Evolutionary conservation across 2,329 filamentous ascomycete genomes (phyloP).

Genomic region (Aspergillus oerlinghausenensis): DNA sequence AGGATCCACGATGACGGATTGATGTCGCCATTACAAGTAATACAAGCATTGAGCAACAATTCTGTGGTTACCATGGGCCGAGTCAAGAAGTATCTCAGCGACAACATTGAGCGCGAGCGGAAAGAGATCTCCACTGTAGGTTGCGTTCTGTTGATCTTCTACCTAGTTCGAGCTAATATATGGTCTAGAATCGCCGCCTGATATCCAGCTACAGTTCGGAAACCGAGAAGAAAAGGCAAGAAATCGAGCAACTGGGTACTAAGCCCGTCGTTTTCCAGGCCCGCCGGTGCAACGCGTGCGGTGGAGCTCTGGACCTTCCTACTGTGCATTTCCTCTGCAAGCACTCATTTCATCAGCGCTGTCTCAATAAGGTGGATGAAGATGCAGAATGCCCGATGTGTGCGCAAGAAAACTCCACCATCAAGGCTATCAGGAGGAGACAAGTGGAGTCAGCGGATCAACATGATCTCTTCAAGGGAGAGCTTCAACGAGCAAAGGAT

Average conservation of each 20-base stretch:
- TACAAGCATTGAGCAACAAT: slow-evolving; percentile 77
- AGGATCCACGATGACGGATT: slow-evolving; percentile 87
- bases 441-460: slow-evolving; percentile 82
- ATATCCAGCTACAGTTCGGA: slow-evolving; percentile 81
- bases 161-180: slow-evolving; percentile 18
- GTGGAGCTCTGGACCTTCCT: slow-evolving; percentile 72
- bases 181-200: slow-evolving; percentile 64
- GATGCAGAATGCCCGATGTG: slow-evolving; percentile 82
- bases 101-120: slow-evolving; percentile 83
- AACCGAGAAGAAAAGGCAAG: slow-evolving; percentile 71
- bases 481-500: slow-evolving; percentile 71
- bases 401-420: slow-evolving; percentile 76
- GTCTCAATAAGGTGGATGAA: slow-evolving; percentile 64
- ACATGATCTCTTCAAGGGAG: slow-evolving; percentile 83
- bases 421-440: slow-evolving; percentile 77
- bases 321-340: slow-evolving; percentile 96
- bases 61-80: slow-evolving; percentile 94
- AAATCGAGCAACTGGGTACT: slow-evolving; percentile 69
- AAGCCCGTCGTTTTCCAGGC: slow-evolving; percentile 89
- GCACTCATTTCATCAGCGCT: slow-evolving; percentile 92
- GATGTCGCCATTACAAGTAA: slow-evolving; percentile 94
- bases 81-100: slow-evolving; percentile 85
- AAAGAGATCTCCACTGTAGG: slow-evolving; percentile 68
- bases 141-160: slow-evolving; percentile 1
- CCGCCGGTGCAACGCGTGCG: slow-evolving; percentile 80